phyloP scores from a whole-genome alignment of 257 asterid species.

The Solanum phureja region DNA sequence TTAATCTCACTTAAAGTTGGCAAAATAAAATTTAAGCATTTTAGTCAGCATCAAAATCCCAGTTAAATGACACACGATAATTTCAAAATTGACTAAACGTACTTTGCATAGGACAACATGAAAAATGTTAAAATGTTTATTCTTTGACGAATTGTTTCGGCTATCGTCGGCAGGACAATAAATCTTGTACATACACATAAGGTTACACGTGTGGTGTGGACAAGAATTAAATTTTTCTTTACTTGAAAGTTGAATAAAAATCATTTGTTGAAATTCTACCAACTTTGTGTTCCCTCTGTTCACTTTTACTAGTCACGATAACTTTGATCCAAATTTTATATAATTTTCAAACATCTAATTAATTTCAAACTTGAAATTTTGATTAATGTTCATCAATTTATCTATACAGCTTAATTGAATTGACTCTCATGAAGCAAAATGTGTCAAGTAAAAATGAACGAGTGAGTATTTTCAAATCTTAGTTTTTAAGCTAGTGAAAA shows the following conservation, averaged over 20 bases:
- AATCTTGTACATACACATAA: neutral
- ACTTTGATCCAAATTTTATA: too few species aligned
- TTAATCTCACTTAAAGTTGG: neutral
- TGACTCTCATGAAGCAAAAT: too few species aligned
- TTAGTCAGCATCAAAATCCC: neutral
- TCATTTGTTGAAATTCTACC: neutral
- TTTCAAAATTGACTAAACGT: neutral
- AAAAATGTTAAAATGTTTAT: neutral
- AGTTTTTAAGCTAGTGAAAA: neutral
- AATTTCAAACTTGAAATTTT: too few species aligned
- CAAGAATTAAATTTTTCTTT: neutral
- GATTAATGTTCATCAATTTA: too few species aligned
- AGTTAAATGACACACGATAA: neutral
- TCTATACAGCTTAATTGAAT: too few species aligned
- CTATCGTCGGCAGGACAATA: neutral
- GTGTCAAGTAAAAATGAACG: neutral
- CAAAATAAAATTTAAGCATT: neutral
- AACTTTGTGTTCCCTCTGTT: accelerated
- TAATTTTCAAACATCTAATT: too few species aligned
- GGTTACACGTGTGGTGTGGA: neutral
- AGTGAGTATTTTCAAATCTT: neutral
- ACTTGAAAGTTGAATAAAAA: neutral
- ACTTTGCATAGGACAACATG: neutral
- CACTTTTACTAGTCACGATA: too few species aligned
- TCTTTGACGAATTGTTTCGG: neutral